Percentiles rank a stretch among this genome's conserved stretches.
phyloP scores from a whole-genome alignment of 148 eudicot genomes.

The Fallopia convolvulus region DNA sequence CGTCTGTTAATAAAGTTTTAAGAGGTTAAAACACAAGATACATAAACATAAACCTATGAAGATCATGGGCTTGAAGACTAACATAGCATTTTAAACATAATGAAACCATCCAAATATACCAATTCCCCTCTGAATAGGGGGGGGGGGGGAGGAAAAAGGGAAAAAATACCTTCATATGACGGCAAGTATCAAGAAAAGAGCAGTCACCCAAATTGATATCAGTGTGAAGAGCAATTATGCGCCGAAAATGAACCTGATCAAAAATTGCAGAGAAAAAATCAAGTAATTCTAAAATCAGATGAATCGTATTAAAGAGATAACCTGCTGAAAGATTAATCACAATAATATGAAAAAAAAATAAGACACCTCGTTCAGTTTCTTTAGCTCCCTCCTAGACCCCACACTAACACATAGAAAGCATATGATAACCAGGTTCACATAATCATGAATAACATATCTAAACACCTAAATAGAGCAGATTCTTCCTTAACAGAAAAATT shows the following conservation, averaged over 20 bases:
- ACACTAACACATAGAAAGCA: neutral
- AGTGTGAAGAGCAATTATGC: constrained; percentile 89
- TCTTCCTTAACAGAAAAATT: neutral
- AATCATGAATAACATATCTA: neutral
- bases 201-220: constrained; percentile 92
- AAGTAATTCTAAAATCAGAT: neutral
- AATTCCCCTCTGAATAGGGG: neutral
- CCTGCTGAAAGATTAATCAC: neutral
- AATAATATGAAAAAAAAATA: neutral
- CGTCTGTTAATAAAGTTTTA: constrained; percentile 34
- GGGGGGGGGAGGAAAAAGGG: neutral
- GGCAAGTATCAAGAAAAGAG: constrained; percentile 94
- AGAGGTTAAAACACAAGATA: neutral
- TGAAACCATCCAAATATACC: neutral
- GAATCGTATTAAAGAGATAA: neutral
- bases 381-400: neutral
- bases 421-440: neutral
- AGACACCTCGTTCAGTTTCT: neutral
- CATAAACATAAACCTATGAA: neutral
- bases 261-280: neutral
- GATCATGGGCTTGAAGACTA: neutral
- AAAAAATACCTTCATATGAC: constrained; percentile 86
- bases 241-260: constrained; percentile 85
- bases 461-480: neutral
- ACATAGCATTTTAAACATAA: neutral